Evolutionary conservation across 352 stramenopile genomes (phyloP), one percentile per base, ranked within the genome.

Genomic region (Pythium dissimile): DNA sequence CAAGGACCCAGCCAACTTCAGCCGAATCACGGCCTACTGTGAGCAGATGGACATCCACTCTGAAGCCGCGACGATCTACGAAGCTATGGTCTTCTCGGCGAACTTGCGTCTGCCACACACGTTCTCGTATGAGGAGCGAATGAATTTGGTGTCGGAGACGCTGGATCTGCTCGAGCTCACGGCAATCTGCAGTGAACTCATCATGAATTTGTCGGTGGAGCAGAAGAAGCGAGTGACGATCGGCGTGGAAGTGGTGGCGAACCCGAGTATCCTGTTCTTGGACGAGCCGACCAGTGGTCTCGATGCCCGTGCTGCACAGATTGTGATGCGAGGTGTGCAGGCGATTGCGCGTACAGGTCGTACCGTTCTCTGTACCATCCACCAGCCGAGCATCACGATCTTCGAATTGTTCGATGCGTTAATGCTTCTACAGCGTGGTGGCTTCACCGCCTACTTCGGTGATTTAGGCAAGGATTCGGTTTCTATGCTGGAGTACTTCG

Each of bases 201-300:
- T 88, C 94, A 95, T 66, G 7, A 65, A 82, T 31, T 52, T 54
- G 10, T 95, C 79, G 12, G 83, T 97, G 37, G 92, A 97, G 64
- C 88, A 98, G 61, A 87, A 91, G 64, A 98, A 98, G 71, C 75
- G 92, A n/a, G 70, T 97, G 35, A 92, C 89, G 9, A 97, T 98
- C 54, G 94, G 80, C 39, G 80, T 96, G 3, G 89, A 98, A 66
- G 74, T 98, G 24, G 92, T 96, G 11, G 62, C 86, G 7, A 97
- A 97, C 67, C 94, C 94, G n/a, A 92, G 92, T 62, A 72, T 98
- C 37, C 54, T 99, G 43, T 97, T 99, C 63, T 60, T 98, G 21
- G 92, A 98, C 56, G 94, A 97, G 64, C 91, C 91, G 0, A 98
- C 89, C 0, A 89, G 70, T 66, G 86, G 88, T 27, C 60, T 98